Conservation (phyloP, 345 rosid species). For the Carallia pectinifolia region DNA sequence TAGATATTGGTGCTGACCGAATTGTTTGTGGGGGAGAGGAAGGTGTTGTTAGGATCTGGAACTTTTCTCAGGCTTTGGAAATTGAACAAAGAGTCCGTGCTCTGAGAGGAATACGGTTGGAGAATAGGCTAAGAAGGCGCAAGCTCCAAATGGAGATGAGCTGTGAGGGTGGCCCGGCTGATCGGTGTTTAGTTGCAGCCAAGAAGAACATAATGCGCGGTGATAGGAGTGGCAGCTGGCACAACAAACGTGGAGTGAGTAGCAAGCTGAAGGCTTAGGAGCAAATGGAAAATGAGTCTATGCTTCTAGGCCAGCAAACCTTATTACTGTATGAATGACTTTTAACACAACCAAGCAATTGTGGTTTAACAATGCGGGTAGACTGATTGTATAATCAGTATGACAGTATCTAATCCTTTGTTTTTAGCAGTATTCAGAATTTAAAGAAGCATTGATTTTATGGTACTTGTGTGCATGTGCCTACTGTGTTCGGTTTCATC, state of each 20-base stretch:
- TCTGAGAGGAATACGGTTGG: slow-evolving; percentile 63
- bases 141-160: slow-evolving; percentile 68
- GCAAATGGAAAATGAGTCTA: slow-evolving; percentile 1
- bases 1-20: slow-evolving; percentile 78
- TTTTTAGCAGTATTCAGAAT: neutral
- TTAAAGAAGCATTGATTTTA: neutral
- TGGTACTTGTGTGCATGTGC: neutral
- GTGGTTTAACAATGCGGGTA: neutral
- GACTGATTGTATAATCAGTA: neutral
- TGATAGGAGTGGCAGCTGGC: slow-evolving; percentile 56
- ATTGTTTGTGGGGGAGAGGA: slow-evolving; percentile 91
- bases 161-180: slow-evolving; percentile 46
- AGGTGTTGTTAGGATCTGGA: slow-evolving; percentile 82
- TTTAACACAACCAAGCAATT: slow-evolving; percentile 3
- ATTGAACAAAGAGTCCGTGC: slow-evolving; percentile 60
- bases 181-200: slow-evolving; percentile 75
- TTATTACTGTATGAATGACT: neutral
- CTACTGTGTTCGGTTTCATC: neutral
- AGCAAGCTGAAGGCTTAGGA: slow-evolving; percentile 69
- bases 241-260: slow-evolving; percentile 55
- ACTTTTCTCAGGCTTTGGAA: slow-evolving; percentile 80
- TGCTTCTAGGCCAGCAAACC: slow-evolving; percentile 1
- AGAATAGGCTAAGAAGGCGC: slow-evolving; percentile 77
- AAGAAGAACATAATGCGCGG: slow-evolving; percentile 64
- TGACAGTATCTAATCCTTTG: too few relatives aligned